Evolutionary conservation across 108 stramenopile species (phyloP).

Genomic region (Schizochytrium sp.): DNA sequence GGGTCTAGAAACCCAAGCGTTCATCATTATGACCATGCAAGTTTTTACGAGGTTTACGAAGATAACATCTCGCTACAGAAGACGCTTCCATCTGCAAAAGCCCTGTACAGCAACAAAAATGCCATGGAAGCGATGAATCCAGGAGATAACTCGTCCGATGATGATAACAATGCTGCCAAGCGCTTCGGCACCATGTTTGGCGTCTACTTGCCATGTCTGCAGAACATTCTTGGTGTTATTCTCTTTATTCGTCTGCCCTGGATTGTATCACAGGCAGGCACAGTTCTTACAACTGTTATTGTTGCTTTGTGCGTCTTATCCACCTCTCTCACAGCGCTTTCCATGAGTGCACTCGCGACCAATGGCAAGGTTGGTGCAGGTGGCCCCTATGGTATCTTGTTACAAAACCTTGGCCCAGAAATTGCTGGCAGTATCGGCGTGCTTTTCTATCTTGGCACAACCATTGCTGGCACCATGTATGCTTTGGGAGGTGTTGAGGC

Average conservation of each 20-base stretch:
- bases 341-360: constrained; percentile 82
- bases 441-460: constrained; percentile 83
- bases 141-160: not conserved
- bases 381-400: constrained; percentile 83
- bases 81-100: not conserved
- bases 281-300: constrained; percentile 66
- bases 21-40: not conserved
- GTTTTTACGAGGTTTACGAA: constrained; percentile 51
- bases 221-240: constrained; percentile 86
- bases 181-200: constrained; percentile 79
- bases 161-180: not conserved
- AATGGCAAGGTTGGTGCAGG: constrained; percentile 81
- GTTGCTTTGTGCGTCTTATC: constrained; percentile 71
- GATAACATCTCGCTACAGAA: constrained; percentile 39
- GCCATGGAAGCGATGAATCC: not conserved
- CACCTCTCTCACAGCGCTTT: constrained; percentile 81
- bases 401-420: constrained; percentile 78
- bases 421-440: constrained; percentile 80
- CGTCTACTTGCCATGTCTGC: constrained; percentile 82
- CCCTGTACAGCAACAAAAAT: not conserved
- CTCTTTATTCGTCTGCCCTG: constrained; percentile 83
- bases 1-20: not conserved
- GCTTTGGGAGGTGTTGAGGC: constrained; percentile 82
- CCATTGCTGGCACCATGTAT: constrained; percentile 78
- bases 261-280: constrained; percentile 84